Conservation (phyloP, 2,329 filamentous ascomycete species). For the Colletotrichum phormii region DNA sequence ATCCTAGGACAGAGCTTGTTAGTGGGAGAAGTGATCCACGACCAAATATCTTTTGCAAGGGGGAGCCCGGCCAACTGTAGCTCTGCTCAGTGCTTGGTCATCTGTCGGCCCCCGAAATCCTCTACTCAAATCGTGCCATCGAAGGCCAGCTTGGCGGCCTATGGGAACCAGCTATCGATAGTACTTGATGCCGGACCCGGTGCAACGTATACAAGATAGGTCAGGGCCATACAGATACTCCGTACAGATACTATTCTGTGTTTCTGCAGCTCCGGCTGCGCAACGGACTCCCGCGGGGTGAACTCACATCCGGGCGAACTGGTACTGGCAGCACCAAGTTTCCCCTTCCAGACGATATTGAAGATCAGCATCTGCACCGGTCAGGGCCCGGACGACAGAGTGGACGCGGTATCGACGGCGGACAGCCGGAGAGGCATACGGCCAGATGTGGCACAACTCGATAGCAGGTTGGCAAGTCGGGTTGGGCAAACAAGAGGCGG, state of each 20-base stretch:
- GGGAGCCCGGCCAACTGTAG: not conserved
- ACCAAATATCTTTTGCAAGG: slow-evolving; percentile 21
- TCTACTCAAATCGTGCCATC: slow-evolving; percentile 20
- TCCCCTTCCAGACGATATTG: slow-evolving; percentile 4
- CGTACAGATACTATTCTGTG: not conserved
- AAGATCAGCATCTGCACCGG: slow-evolving; percentile 22
- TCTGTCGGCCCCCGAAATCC: slow-evolving; percentile 22
- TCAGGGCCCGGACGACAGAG: slow-evolving; percentile 9
- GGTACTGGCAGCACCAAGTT: not conserved
- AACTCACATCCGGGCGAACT: slow-evolving; percentile 14
- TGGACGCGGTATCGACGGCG: slow-evolving; percentile 24
- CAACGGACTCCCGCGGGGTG: slow-evolving; percentile 7
- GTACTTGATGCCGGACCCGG: slow-evolving; percentile 15
- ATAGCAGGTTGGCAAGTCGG: slow-evolving; percentile 28
- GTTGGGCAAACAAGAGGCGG: slow-evolving; percentile 19
- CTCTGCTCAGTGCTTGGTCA: slow-evolving; percentile 11
- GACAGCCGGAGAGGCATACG: slow-evolving; percentile 28
- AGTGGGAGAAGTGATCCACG: slow-evolving; percentile 15
- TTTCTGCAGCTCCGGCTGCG: slow-evolving; percentile 23
- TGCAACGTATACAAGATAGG: slow-evolving; percentile 16
- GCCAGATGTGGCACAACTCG: slow-evolving; percentile 5
- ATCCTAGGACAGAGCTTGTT: slow-evolving; percentile 26
- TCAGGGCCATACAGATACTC: not conserved
- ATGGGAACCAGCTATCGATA: slow-evolving; percentile 12
- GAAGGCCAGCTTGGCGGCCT: slow-evolving; percentile 20